Conservation (phyloP, 192 early-diverging fungal species). For the Irineochytrium annulatum region DNA sequence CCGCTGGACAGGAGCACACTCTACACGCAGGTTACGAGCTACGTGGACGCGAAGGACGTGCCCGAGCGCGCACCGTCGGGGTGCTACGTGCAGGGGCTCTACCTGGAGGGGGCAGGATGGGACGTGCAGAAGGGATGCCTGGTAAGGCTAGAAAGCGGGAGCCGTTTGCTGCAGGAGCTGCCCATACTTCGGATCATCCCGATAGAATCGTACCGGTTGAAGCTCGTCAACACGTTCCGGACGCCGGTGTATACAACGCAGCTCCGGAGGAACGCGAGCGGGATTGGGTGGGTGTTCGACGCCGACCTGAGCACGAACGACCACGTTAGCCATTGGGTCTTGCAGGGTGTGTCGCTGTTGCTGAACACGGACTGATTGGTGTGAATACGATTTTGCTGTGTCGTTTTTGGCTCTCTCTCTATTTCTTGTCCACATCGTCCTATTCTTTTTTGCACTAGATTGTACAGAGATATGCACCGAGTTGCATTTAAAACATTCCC, state of each 20-base stretch:
- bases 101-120: conserved; percentile 62
- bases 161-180: conserved; percentile 49
- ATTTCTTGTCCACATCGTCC: no score
- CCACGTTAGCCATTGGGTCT: conserved; percentile 57
- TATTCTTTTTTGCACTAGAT: no score
- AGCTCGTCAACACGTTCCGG: conserved; percentile 60
- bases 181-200: conserved; percentile 62
- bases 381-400: no score
- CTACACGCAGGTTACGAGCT: conserved; percentile 59
- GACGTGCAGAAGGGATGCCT: conserved; percentile 39
- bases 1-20: conserved; percentile 57
- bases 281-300: conserved; percentile 65
- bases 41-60: conserved; percentile 48
- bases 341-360: conserved; percentile 56
- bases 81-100: conserved; percentile 58
- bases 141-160: conserved; percentile 50
- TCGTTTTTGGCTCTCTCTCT: no score
- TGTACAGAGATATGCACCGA: no score
- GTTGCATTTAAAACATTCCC: no score
- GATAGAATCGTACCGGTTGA: conserved; percentile 53
- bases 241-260: conserved; percentile 64
- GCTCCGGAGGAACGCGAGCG: conserved; percentile 54
- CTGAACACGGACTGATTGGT: conserved; percentile 54
- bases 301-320: conserved; percentile 54
- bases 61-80: conserved; percentile 50